Base-by-base conservation (phyloP, 164 flowering plant species). In the Piper betle region DNA sequence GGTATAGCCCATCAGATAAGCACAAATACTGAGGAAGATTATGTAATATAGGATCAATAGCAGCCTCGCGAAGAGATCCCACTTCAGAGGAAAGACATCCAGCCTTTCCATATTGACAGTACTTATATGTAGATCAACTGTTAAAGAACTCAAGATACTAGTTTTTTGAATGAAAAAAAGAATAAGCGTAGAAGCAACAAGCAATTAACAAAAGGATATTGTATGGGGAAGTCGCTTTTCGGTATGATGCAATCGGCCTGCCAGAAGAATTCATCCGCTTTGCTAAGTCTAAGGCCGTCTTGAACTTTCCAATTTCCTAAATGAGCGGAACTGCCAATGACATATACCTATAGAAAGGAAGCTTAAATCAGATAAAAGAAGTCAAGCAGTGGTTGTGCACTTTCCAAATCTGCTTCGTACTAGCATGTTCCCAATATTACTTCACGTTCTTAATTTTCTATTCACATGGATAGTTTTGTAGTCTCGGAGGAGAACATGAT, bases 281-380 rank as follows among this genome's bases (percentile, higher is more conserved):
- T 80, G 68, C 67, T 69, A 64, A 89, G 96, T 64, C 80, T 78
- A 68, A 86, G 82, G 20, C 83, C 94, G 74, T 74, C 81, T 62
- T 81, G 77, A 66, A 76, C 68, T 70, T 84, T 87, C 98, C 98
- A 93, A 18, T 69, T 67, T 66, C 98, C 98, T 75, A 93, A 68
- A 67, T 74, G 78, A 53, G 67, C 2, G 48, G 79, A 57, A 76
- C 79, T 84, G 48, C 98, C 98, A 60, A 79, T 71, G 69, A 93
- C 97, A 77, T 72, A 79, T 50, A 90, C 79, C 97, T 93, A 79
- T 66, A 71, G 61, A 63, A 48, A n/a, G 56, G 58, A n/a, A 11
- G 53, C 40, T 48, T 16, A 55, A 13, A 12, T 55, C 57, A 55
- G 33, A 5, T 55, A 25, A 2, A 33, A 55, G 33, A 55, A 55